Percentiles rank a stretch among this genome's conserved stretches.
Conservation (phyloP, 768 basidiomycete genomes). For the Lyophyllum semitale region DNA sequence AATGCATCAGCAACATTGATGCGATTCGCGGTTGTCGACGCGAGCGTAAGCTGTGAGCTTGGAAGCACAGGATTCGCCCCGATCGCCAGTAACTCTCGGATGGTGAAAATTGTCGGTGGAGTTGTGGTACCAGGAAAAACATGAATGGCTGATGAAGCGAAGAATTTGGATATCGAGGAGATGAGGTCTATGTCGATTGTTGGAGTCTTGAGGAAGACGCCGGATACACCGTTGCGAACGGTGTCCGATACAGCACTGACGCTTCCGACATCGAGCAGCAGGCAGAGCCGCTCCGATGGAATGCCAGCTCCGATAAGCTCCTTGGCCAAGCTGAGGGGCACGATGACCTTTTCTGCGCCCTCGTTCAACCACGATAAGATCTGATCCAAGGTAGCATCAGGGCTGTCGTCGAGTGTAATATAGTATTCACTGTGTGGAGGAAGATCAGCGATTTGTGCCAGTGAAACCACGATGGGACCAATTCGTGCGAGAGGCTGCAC, state of each 20-base stretch:
- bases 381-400: conserved; percentile 49
- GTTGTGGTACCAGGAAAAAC: conserved; percentile 53
- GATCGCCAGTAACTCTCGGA: conserved; percentile 60
- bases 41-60: conserved; percentile 65
- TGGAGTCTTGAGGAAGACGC: conserved; percentile 77
- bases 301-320: conserved; percentile 62
- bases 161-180: conserved; percentile 76
- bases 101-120: conserved; percentile 57
- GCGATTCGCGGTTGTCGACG: conserved; percentile 50
- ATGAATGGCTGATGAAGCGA: conserved; percentile 60
- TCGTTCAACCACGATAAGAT: conserved; percentile 70
- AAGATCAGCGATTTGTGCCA: conserved; percentile 28
- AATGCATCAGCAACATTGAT: conserved; percentile 85
- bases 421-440: conserved; percentile 43
- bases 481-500: conserved; percentile 69
- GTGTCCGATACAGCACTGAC: conserved; percentile 76
- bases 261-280: conserved; percentile 75
- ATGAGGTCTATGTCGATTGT: conserved; percentile 76
- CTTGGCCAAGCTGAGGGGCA: conserved; percentile 66
- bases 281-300: conserved; percentile 70
- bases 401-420: conserved; percentile 56
- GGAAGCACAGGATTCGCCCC: conserved; percentile 74
- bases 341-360: conserved; percentile 80
- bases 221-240: conserved; percentile 71
- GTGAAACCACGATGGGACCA: conserved; percentile 69